A percentile compares a stretch with the other conserved stretches of the same genome.
Evolutionary conservation across 31 red algal genomes (phyloP).

Genomic region (Porphyra umbilicalis): DNA sequence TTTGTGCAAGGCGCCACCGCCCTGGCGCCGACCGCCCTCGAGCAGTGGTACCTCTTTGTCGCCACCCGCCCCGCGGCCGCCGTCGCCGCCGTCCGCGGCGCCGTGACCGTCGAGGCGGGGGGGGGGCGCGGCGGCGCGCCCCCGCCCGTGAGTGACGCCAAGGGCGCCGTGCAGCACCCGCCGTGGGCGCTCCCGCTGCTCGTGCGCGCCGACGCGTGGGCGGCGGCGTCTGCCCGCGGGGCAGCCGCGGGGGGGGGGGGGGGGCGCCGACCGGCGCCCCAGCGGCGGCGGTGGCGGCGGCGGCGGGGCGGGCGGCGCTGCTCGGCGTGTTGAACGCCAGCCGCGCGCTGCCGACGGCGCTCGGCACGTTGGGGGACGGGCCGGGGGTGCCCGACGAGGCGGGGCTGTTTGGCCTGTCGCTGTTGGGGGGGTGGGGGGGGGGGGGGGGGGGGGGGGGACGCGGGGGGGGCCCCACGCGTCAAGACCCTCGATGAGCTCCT

Average conservation of each 20-base stretch:
- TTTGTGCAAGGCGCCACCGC: constrained; percentile 12
- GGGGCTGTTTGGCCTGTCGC: background rate
- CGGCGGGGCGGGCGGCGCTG: no score
- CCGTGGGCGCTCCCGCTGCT: constrained; percentile 16
- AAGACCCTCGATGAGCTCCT: constrained; percentile 13
- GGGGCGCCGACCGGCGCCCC: no score
- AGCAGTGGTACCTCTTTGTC: constrained; percentile 37
- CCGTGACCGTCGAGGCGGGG: constrained; percentile 19
- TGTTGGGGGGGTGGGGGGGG: background rate
- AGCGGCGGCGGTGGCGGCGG: no score
- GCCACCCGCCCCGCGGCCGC: constrained; percentile 18
- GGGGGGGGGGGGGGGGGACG: background rate
- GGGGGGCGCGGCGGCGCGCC: constrained; percentile 10
- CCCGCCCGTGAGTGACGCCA: constrained; percentile 6
- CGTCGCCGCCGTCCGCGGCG: constrained; percentile 18
- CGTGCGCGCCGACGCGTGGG: constrained; percentile 2
- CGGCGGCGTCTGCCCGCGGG: background rate
- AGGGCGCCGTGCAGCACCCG: constrained; percentile 8
- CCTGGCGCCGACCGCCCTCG: constrained; percentile 35
- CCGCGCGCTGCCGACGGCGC: no score
- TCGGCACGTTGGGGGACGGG: no score
- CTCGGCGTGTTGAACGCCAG: no score
- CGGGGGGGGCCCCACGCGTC: constrained; percentile 11
- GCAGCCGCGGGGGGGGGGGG: no score
- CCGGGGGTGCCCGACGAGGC: no score